Base-by-base conservation (phyloP, 108 stramenopile genomes). In the Pinguiococcus pyrenoidosus region DNA sequence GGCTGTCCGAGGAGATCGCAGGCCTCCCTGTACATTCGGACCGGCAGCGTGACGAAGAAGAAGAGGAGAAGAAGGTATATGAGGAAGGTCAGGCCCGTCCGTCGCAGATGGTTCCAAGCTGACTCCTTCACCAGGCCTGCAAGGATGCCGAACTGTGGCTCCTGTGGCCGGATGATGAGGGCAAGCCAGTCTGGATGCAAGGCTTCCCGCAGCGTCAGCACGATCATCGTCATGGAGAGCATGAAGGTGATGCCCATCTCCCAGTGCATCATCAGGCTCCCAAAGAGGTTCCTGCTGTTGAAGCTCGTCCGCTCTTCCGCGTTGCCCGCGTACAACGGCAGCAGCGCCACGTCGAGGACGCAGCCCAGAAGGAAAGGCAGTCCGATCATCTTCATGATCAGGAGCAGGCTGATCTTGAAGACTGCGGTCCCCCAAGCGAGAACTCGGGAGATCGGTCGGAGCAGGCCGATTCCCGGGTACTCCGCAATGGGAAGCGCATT, bases 121-220 rank as follows among this genome's bases (percentile, higher is more conserved):
- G 66, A 73, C 56, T 96, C 94, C 45, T 85, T 69, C 57, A 96
- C 72, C 26, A 96, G 50, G 38, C 85, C 82, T 10, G 82, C 85
- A 3, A 96, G 78, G 29, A 96, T 68, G 56, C 92, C 94, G 3
- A 85, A 85, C 39, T 92, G 90, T 0, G 94, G 89, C 63, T 96
- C 94, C 73, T 96, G 94, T 9, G 94, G 94, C n/a, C 89, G 59
- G 27, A 96, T 85, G 30, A 80, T 43, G 46, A 39, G 33, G 5
- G 84, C 87, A 20, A 93, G 73, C 22, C 87, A 37, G 41, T 82
- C 86, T 30, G 94, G 91, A 60, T 96, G 94, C 10, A 74, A 57
- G 20, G 91, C 91, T 55, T 92, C 90, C 21, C 89, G 68, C 14
- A 95, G 71, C 54, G 66, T 57, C 10, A 63, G 56, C 22, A 92